Evolutionary conservation across 75 land plant genomes (phyloP).

Genomic region (Sequoia sempervirens): DNA sequence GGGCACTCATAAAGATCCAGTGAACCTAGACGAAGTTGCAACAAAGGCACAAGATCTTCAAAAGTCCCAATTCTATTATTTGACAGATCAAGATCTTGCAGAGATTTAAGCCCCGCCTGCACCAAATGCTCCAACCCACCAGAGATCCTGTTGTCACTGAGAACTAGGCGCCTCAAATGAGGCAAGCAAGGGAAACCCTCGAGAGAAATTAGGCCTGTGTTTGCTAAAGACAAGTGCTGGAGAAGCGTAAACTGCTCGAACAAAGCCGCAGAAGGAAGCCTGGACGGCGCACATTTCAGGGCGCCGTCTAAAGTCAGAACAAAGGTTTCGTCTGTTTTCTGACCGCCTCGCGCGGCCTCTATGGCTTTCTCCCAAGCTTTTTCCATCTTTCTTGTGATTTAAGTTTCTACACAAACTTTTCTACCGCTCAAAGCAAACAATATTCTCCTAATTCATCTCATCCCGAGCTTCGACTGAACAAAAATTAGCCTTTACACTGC

Average conservation of each 20-base stretch:
- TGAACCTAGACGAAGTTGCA: conserved; percentile 29
- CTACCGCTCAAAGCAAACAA: background rate
- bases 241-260: conserved; percentile 35
- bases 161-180: conserved; percentile 30
- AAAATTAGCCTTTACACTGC: background rate
- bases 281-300: conserved; percentile 35
- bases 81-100: conserved; percentile 38
- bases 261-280: conserved; percentile 23
- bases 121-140: conserved; percentile 42
- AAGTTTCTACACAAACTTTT: background rate
- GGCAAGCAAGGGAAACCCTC: conserved; percentile 39
- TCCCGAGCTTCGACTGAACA: background rate
- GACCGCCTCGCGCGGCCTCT: conserved; percentile 29
- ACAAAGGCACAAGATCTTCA: conserved; percentile 36
- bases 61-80: conserved; percentile 36
- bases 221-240: conserved; percentile 29
- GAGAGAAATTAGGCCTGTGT: conserved; percentile 33
- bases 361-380: conserved; percentile 47
- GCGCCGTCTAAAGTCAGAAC: conserved; percentile 37
- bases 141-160: conserved; percentile 47
- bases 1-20: conserved; percentile 50
- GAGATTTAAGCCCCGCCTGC: conserved; percentile 32
- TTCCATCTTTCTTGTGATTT: conserved; percentile 22
- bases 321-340: conserved; percentile 8
- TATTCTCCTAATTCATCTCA: background rate